Conservation (phyloP, 192 early-diverging fungal genomes). For the Coemansia sp. region DNA sequence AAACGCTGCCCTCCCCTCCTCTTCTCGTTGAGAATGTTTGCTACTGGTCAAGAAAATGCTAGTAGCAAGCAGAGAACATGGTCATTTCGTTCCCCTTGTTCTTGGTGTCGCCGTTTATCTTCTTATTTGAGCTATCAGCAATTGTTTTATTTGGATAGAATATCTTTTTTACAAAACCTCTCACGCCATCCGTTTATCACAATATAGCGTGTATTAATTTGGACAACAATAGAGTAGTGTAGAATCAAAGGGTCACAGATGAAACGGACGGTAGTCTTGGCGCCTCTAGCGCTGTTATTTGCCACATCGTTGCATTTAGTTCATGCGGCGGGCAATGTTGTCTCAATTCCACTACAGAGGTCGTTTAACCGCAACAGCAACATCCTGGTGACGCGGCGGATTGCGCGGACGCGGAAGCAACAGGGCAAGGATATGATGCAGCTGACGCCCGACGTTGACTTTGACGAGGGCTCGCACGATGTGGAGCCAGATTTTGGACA, state of each 20-base stretch:
- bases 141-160: neutral
- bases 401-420: constrained; percentile 20
- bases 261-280: constrained; percentile 8
- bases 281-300: constrained; percentile 18
- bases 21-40: neutral
- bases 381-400: constrained; percentile 42
- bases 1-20: neutral
- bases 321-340: constrained; percentile 5
- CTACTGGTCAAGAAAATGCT: neutral
- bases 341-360: constrained; percentile 46
- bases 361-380: constrained; percentile 55
- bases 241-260: neutral
- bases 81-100: neutral
- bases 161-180: neutral
- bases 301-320: constrained; percentile 7
- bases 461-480: constrained; percentile 47
- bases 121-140: neutral
- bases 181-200: neutral
- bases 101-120: neutral
- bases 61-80: neutral
- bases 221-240: neutral
- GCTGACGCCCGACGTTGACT: constrained; percentile 42
- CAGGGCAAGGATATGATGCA: constrained; percentile 36
- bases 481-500: constrained; percentile 52
- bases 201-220: neutral